Base-by-base conservation (phyloP, 768 basidiomycete species). In the Suillus spraguei region DNA sequence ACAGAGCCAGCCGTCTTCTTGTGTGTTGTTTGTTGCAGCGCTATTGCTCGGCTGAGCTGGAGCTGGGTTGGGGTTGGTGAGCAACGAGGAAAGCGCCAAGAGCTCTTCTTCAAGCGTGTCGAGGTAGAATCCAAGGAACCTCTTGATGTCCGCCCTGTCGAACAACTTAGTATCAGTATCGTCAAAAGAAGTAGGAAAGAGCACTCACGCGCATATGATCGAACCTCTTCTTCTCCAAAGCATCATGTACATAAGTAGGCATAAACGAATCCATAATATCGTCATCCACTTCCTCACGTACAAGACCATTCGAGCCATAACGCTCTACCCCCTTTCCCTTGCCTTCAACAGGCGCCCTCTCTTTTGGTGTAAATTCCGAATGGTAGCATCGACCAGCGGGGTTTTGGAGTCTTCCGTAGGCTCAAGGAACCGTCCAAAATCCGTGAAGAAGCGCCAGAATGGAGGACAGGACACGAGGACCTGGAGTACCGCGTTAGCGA, bases 31-130 rank as follows among this genome's bases (percentile, higher is more conserved):
- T 20, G 38, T 17, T 42, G 16, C 11, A 2, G 62, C 64, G 8
- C 67, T 62, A 6, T 63, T 54, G 5, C 67, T 67, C 56, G 63
- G 66, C 28, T 66, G 68, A 3, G 59, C 74, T 39, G 67, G 54
- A 10, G 75, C 74, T n/a, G 81, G 74, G 3, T 83, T 78, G 14
- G 77, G 74, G 52, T n/a, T 53, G 11, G 52, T 20, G 17, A 88
- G 69, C 0, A 87, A 81, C 7, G 86, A 79, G 8, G 86, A 75
- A n/a, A 97, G 77, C 4, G 82, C 81, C 4, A 93, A 77, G 13
- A 98, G 73, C 78, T 99, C 97, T 73, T 99, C 97, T 74, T 97
- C 95, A 6, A 99, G 79, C 0, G 95, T 92, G 69, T 99, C 95
- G 33, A 98, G 81, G 78, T 94, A 97, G 78, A 97, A 98, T 3